Evolutionary conservation across 257 asterid species (phyloP).

Genomic region (Solanum rostratum): DNA sequence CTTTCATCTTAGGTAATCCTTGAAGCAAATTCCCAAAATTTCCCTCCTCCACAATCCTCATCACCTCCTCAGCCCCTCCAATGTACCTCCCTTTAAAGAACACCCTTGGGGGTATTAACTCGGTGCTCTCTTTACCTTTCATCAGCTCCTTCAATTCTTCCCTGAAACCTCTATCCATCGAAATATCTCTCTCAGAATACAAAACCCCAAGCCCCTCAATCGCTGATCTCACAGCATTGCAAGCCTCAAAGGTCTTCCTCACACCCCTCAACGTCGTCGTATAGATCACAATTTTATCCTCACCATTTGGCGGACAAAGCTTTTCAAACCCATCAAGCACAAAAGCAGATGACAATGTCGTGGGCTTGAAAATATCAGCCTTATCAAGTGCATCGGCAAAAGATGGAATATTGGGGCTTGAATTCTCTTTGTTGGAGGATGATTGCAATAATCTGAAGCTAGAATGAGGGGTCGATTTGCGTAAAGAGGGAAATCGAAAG

Average conservation of each 20-base stretch:
- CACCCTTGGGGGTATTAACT: slow-evolving; percentile 59
- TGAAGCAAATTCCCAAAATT: slow-evolving; percentile 36
- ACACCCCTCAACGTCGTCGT: slow-evolving; percentile 88
- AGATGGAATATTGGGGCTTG: slow-evolving; percentile 15
- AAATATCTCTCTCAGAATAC: slow-evolving; percentile 68
- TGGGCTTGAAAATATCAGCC: slow-evolving; percentile 4
- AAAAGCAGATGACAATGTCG: background rate
- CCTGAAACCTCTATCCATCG: slow-evolving; percentile 74
- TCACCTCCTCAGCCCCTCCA: slow-evolving; percentile 73
- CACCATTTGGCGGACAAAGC: slow-evolving; percentile 75
- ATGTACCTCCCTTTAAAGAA: slow-evolving; percentile 69
- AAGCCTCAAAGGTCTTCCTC: slow-evolving; percentile 74
- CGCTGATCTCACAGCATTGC: slow-evolving; percentile 72
- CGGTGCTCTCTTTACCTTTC: slow-evolving; percentile 31
- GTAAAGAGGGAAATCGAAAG: slow-evolving; percentile 34
- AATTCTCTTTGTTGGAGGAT: slow-evolving; percentile 12
- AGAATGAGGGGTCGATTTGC: slow-evolving; percentile 3
- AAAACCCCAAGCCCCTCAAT: slow-evolving; percentile 39
- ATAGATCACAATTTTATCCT: slow-evolving; percentile 54
- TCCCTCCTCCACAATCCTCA: slow-evolving; percentile 62
- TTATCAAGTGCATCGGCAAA: slow-evolving; percentile 1
- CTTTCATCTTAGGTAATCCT: slow-evolving; percentile 45
- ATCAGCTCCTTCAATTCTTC: slow-evolving; percentile 55
- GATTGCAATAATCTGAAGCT: slow-evolving; percentile 30
- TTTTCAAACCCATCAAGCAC: slow-evolving; percentile 29